phyloP scores from a whole-genome alignment of 768 basidiomycete species.

The Mycena maculata region DNA sequence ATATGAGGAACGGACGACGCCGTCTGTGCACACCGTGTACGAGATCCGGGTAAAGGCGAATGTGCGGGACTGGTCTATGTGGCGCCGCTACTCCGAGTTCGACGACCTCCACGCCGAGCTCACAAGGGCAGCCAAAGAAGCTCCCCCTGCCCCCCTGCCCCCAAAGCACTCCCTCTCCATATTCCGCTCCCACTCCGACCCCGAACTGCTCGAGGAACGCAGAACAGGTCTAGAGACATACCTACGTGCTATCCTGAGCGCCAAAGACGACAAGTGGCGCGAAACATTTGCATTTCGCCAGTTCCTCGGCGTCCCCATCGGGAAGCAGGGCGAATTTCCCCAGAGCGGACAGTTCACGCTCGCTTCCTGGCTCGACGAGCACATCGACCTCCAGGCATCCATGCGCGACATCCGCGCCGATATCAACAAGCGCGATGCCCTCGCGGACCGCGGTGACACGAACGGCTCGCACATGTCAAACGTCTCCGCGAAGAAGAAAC shows the following conservation, averaged over 20 bases:
- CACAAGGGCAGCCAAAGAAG: slow-evolving; percentile 74
- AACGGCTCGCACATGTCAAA: slow-evolving; percentile 80
- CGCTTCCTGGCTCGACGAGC: slow-evolving; percentile 91
- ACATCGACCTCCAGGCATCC: slow-evolving; percentile 78
- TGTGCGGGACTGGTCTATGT: slow-evolving; percentile 93
- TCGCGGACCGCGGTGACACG: slow-evolving; percentile 80
- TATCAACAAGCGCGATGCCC: slow-evolving; percentile 88
- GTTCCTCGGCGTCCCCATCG: slow-evolving; percentile 87
- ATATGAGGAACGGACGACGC: slow-evolving; percentile 73
- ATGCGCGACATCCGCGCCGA: slow-evolving; percentile 87
- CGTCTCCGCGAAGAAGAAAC: slow-evolving; percentile 86
- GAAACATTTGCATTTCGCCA: slow-evolving; percentile 82
- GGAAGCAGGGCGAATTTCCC: slow-evolving; percentile 55
- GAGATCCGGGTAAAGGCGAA: slow-evolving; percentile 87
- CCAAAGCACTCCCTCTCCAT: slow-evolving; percentile 85
- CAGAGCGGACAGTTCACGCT: slow-evolving; percentile 69
- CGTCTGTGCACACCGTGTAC: slow-evolving; percentile 87
- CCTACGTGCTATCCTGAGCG: slow-evolving; percentile 85
- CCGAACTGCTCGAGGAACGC: slow-evolving; percentile 81
- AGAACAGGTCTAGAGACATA: slow-evolving; percentile 82
- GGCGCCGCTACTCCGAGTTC: slow-evolving; percentile 96
- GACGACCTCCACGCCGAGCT: slow-evolving; percentile 87
- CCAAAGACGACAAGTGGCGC: slow-evolving; percentile 87
- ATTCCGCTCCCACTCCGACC: slow-evolving; percentile 67
- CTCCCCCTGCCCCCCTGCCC: slow-evolving; percentile 85